Conservation (phyloP, 2,329 filamentous ascomycete genomes). For the Trichoderma breve region DNA sequence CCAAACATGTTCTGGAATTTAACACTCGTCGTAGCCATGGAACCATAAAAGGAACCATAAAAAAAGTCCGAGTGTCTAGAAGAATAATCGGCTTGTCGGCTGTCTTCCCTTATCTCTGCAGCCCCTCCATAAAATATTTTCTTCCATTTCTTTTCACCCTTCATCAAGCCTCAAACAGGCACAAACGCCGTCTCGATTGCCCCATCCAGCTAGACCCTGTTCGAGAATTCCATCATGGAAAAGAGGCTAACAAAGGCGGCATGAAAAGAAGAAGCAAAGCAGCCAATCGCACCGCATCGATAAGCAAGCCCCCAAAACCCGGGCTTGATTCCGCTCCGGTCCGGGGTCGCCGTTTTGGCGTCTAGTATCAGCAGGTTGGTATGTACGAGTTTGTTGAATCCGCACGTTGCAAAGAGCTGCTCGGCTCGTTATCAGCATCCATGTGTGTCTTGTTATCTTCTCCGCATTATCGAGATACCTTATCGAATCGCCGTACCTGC, state of each 20-base stretch:
- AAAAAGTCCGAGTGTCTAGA: neutral
- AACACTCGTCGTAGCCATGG: neutral
- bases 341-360: conserved; percentile 6
- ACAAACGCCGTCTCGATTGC: neutral
- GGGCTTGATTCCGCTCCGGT: neutral
- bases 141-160: neutral
- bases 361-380: neutral
- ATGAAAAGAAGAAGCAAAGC: neutral
- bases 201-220: neutral
- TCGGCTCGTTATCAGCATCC: conserved; percentile 6
- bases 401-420: neutral
- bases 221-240: neutral
- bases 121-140: neutral
- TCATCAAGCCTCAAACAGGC: neutral
- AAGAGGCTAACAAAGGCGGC: neutral
- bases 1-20: neutral
- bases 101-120: neutral
- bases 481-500: neutral
- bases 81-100: neutral
- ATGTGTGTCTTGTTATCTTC: neutral
- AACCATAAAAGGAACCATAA: neutral
- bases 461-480: neutral
- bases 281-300: conserved; percentile 5
- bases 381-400: neutral
- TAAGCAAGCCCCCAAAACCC: neutral